Evolutionary conservation across 495 filamentous ascomycete species (phyloP).

Genomic region (Penicillium simplicissimum): DNA sequence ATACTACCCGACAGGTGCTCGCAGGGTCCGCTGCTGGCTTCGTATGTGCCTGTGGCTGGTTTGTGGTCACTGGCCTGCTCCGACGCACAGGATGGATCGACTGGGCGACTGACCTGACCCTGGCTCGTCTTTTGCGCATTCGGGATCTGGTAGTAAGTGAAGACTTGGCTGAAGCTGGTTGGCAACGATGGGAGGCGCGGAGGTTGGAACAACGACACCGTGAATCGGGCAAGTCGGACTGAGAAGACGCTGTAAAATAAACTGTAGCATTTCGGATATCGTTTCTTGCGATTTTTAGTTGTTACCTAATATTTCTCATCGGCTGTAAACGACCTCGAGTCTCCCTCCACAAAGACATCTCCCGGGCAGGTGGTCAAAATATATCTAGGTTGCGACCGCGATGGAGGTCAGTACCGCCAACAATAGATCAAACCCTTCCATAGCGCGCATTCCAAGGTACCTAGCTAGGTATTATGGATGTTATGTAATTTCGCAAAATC

Average conservation of each 20-base stretch:
- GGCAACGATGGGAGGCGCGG: constrained; percentile 81
- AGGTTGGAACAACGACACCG: constrained; percentile 35
- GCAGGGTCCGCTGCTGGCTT: constrained; percentile 74
- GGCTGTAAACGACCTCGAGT: too few species aligned
- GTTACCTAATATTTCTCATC: not conserved
- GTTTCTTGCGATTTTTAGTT: not conserved
- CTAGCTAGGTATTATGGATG: too few species aligned
- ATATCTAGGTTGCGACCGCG: too few species aligned
- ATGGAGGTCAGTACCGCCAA: too few species aligned
- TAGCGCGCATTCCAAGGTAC: too few species aligned
- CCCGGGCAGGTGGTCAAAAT: too few species aligned
- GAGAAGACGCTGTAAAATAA: constrained; percentile 2
- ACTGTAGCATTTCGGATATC: not conserved
- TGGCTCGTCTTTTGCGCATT: constrained; percentile 65
- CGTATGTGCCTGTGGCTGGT: constrained; percentile 77
- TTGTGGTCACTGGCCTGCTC: constrained; percentile 62
- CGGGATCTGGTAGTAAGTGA: constrained; percentile 87
- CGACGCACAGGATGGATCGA: constrained; percentile 64
- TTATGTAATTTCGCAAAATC: too few species aligned
- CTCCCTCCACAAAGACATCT: too few species aligned
- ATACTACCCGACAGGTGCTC: constrained; percentile 83
- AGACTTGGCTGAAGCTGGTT: constrained; percentile 87
- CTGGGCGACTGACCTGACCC: constrained; percentile 68
- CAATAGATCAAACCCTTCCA: too few species aligned
- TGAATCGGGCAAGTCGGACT: constrained; percentile 36